Conservation (phyloP, 805 yeast genomes). For the Yamadazyma nakazawae region DNA sequence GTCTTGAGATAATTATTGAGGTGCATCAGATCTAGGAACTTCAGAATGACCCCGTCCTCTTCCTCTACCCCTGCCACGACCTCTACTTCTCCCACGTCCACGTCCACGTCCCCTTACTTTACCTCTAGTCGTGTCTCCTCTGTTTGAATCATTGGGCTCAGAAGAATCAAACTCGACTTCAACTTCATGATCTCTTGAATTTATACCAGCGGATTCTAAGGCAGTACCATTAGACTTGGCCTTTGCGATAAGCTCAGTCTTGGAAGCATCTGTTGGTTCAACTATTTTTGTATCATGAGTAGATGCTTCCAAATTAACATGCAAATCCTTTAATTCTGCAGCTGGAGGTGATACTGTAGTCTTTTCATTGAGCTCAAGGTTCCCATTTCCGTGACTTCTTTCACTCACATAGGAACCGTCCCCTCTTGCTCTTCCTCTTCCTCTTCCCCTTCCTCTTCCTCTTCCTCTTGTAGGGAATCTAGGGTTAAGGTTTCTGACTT, state of each 20-base stretch:
- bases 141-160: background rate
- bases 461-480: background rate
- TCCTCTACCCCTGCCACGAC: constrained; percentile 12
- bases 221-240: too few species aligned
- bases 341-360: too few species aligned
- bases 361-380: background rate
- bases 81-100: background rate
- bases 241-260: too few species aligned
- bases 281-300: too few species aligned
- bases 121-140: constrained; percentile 3
- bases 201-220: too few species aligned
- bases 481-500: background rate
- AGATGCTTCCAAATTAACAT: too few species aligned
- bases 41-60: constrained; percentile 17
- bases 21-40: background rate
- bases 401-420: constrained; percentile 3
- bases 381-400: background rate
- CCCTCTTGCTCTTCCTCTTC: constrained; percentile 20
- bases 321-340: too few species aligned
- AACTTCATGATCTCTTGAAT: too few species aligned
- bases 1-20: constrained; percentile 7
- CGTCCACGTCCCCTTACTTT: background rate
- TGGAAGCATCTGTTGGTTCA: too few species aligned
- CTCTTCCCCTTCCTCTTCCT: constrained; percentile 12
- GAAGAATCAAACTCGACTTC: background rate